Base-by-base conservation (phyloP, 495 filamentous ascomycete genomes). In the Podospora appendiculata region DNA sequence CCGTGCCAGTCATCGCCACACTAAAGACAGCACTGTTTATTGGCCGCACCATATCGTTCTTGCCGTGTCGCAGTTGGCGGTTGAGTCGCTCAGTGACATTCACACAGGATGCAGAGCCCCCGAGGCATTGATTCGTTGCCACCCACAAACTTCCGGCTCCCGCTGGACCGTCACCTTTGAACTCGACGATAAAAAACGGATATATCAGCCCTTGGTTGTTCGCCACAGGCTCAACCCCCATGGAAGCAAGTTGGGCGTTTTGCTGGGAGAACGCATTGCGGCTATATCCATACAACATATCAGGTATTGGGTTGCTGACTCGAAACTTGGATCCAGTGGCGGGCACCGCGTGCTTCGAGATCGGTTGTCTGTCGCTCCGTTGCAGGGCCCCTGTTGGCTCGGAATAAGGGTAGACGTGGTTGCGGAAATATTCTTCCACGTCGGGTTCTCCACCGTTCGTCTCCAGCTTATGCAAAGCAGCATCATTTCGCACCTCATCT, bases 131-230 rank as follows among this genome's bases (percentile, higher is more conserved):
- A 47, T 68, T 68, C 32, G 58, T 65, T 32, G 58, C 62, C 11
- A 59, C 65, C 65, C 60, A 63, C 13, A 63, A 8, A 38, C 41
- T 54, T 11, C 57, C 65, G 2, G 9, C 4, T 8, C 43, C 43
- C 10, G 18, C 2, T 12, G 43, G 43, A 32, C 58, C 54, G 45
- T 63, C 54, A 25, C 51, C 60, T 43, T 58, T 61, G 48, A 68
- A 57, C 47, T 68, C 64, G 48, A 65, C 53, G 47, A 57, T 56
- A 52, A 67, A 59, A 49, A 65, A 67, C 14, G 61, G 61, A 50
- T 58, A 60, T 8, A 55, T 41, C 36, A 66, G 46, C 40, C 45
- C 41, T 19, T 60, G 36, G 25, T 0, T 58, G 14, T 54, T 65
- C 6, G 57, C 60, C 19, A 50, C 36, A 45, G 45, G 42, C 41